These are phyloP conservation scores for Phytophthora rubi DNA, from an alignment of 352 stramenopile species.

Conservation along the genomic window DNA sequence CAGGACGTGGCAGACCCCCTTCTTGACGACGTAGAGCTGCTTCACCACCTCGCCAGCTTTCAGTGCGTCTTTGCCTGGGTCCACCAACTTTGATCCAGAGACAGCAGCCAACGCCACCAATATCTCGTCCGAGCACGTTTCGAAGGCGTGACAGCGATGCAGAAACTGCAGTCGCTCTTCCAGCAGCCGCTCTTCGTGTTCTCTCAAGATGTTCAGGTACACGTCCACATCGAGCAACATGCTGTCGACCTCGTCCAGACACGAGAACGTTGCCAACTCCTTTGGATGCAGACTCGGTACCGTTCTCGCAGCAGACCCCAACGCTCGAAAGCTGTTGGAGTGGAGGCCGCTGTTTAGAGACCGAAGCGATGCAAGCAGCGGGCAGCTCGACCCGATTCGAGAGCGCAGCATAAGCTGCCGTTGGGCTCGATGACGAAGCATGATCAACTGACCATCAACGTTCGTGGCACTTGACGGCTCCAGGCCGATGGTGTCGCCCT, in stretches of 20 bases:
- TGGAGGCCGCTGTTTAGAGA: slow-evolving; percentile 24
- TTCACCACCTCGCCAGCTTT: slow-evolving; percentile 63
- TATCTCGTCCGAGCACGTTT: slow-evolving; percentile 60
- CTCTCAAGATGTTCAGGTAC: slow-evolving; percentile 58
- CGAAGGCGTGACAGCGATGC: slow-evolving; percentile 67
- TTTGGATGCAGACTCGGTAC: slow-evolving; percentile 12
- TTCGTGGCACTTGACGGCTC: slow-evolving; percentile 51
- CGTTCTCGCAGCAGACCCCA: slow-evolving; percentile 16
- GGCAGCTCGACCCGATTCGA: slow-evolving; percentile 17
- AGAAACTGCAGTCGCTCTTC: slow-evolving; percentile 63
- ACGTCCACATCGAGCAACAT: slow-evolving; percentile 55
- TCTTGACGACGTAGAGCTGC: slow-evolving; percentile 71
- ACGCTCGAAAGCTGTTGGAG: slow-evolving; percentile 6
- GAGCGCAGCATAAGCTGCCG: slow-evolving; percentile 32
- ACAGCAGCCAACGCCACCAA: slow-evolving; percentile 52
- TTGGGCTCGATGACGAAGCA: slow-evolving; percentile 34
- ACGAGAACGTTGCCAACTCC: slow-evolving; percentile 56
- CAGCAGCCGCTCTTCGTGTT: slow-evolving; percentile 52
- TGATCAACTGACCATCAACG: slow-evolving; percentile 43
- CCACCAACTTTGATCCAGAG: slow-evolving; percentile 57
- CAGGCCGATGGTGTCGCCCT: slow-evolving; percentile 63
- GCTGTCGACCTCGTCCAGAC: slow-evolving; percentile 60
- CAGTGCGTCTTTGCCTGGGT: slow-evolving; percentile 60
- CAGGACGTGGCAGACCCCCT: slow-evolving; percentile 71
- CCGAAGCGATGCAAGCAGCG: slow-evolving; percentile 21